Percentiles rank a stretch among this genome's conserved stretches.
These are phyloP conservation scores for Starmerella apis DNA, from an alignment of 805 yeast species.

Conservation along the genomic window DNA sequence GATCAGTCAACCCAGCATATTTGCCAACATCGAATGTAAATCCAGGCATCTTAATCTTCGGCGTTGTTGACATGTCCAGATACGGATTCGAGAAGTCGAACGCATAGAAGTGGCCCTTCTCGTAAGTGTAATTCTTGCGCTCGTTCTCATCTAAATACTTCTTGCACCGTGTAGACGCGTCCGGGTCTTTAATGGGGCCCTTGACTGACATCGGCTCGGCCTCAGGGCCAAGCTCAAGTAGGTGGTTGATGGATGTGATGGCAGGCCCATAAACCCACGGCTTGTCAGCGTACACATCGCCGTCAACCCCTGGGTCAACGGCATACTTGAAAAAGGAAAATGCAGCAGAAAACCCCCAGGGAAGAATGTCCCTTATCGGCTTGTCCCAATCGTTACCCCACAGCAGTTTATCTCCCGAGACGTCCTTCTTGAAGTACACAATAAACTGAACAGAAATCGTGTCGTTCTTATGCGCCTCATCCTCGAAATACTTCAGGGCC, in stretches of 20 bases:
- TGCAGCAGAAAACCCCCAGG: slow-evolving; percentile 47
- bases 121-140: slow-evolving; percentile 37
- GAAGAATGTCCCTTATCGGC: slow-evolving; percentile 50
- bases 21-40: slow-evolving; percentile 32
- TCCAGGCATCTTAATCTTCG: slow-evolving; percentile 46
- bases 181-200: slow-evolving; percentile 25
- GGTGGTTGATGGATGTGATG: slow-evolving; percentile 45
- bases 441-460: slow-evolving; percentile 34
- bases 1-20: slow-evolving; percentile 32
- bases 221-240: slow-evolving; percentile 24
- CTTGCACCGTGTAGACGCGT: slow-evolving; percentile 34
- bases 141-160: slow-evolving; percentile 36
- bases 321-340: slow-evolving; percentile 45
- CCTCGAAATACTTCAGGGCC: slow-evolving; percentile 27
- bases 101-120: slow-evolving; percentile 34
- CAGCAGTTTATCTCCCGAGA: slow-evolving; percentile 45
- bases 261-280: slow-evolving; percentile 58
- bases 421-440: slow-evolving; percentile 36
- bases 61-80: slow-evolving; percentile 41
- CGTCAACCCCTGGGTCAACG: slow-evolving; percentile 55
- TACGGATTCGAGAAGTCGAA: slow-evolving; percentile 49
- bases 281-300: slow-evolving; percentile 48
- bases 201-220: slow-evolving; percentile 8
- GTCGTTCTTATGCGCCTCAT: slow-evolving; percentile 25
- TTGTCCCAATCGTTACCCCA: slow-evolving; percentile 59